Evolutionary conservation across 202 grass and related monocot species (phyloP).

Genomic region (Zoysia matrella): DNA sequence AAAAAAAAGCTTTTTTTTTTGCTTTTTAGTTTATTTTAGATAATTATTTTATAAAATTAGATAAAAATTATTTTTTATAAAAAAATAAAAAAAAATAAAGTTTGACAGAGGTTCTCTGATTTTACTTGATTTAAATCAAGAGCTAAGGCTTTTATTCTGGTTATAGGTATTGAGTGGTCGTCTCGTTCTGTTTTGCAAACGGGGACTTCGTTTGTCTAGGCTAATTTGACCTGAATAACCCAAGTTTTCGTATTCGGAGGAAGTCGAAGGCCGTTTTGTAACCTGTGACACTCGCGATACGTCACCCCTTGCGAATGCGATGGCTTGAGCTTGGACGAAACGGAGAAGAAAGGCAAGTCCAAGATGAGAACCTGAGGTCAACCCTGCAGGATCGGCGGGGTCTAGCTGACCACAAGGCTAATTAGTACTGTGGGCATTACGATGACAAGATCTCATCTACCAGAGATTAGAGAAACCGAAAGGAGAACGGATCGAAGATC

Average conservation of each 20-base stretch:
- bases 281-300: too few relatives aligned
- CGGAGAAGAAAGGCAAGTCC: conserved; percentile 39
- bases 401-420: neutral
- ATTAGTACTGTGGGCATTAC: neutral
- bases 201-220: neutral
- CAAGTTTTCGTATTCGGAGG: neutral
- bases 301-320: neutral
- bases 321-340: neutral
- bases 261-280: neutral
- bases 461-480: neutral
- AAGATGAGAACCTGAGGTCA: conserved; percentile 6
- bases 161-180: neutral
- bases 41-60: too few relatives aligned
- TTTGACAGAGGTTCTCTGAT: too few relatives aligned
- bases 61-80: too few relatives aligned
- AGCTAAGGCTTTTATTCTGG: neutral
- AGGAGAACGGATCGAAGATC: neutral
- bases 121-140: too few relatives aligned
- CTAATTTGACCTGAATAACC: conserved; percentile 20
- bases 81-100: too few relatives aligned
- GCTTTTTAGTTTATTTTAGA: too few relatives aligned
- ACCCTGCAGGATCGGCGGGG: neutral
- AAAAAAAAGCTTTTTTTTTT: too few relatives aligned
- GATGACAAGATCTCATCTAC: neutral
- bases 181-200: conserved; percentile 1